phyloP scores from a whole-genome alignment of 2,329 filamentous ascomycete species.

The Aureobasidium vineae region DNA sequence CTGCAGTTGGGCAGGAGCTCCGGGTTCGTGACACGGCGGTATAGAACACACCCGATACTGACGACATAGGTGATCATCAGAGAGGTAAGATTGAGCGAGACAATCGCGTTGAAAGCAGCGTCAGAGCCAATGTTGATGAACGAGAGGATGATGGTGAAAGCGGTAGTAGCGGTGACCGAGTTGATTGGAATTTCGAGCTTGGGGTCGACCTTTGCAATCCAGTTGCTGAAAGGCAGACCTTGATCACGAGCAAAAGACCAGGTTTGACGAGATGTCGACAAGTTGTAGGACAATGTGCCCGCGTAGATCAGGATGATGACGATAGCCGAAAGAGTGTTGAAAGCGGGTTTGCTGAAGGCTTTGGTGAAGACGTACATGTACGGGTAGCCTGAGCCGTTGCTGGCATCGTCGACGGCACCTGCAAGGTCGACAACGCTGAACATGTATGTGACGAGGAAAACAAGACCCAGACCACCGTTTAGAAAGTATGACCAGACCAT shows the following conservation, averaged over 20 bases:
- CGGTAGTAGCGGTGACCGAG: conserved; percentile 22
- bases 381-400: conserved; percentile 35
- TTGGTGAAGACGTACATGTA: conserved; percentile 42
- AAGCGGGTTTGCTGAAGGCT: conserved; percentile 34
- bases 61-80: conserved; percentile 28
- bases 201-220: conserved; percentile 29
- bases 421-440: conserved; percentile 36
- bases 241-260: conserved; percentile 30
- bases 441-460: conserved; percentile 38
- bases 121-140: conserved; percentile 33
- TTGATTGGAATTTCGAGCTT: conserved; percentile 26
- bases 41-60: conserved; percentile 34
- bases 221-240: conserved; percentile 28
- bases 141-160: conserved; percentile 28
- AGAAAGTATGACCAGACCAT: conserved; percentile 45
- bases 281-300: conserved; percentile 28
- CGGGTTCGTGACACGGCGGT: conserved; percentile 31
- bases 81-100: conserved; percentile 27
- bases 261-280: conserved; percentile 29
- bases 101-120: conserved; percentile 29
- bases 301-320: conserved; percentile 32
- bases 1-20: conserved; percentile 33
- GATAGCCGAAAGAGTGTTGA: conserved; percentile 31
- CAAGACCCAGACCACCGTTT: conserved; percentile 31
- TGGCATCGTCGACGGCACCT: conserved; percentile 34